Conservation (phyloP, 139 green algal species). For the Coelastrella sp. region DNA sequence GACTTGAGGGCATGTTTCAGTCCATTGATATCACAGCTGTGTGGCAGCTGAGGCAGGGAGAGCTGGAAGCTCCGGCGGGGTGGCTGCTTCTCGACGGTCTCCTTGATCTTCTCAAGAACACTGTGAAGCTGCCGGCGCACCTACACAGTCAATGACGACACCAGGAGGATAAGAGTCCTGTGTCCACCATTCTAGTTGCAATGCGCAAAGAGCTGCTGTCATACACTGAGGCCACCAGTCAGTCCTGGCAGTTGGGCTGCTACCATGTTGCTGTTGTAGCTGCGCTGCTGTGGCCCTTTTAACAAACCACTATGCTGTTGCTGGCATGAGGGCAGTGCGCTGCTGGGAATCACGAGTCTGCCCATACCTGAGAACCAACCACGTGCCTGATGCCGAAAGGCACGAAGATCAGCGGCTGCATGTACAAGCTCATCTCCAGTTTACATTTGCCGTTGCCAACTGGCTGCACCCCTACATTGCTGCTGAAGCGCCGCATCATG, state of each 20-base stretch:
- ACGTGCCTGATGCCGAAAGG: constrained; percentile 24
- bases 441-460: neutral
- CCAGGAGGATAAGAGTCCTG: neutral
- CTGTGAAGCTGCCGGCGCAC: constrained; percentile 31
- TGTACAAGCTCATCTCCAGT: constrained; percentile 39
- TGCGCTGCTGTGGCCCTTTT: no score
- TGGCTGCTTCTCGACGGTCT: constrained; percentile 18
- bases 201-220: neutral
- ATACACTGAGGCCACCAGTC: neutral
- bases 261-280: no score
- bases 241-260: no score
- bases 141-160: neutral
- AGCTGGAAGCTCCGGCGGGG: neutral
- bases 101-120: constrained; percentile 32
- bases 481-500: constrained; percentile 48
- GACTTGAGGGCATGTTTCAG: neutral
- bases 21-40: neutral
- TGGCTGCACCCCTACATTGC: constrained; percentile 24
- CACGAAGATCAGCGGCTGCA: constrained; percentile 46
- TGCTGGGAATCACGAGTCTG: neutral
- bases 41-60: neutral
- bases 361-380: constrained; percentile 37
- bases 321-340: no score
- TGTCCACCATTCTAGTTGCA: neutral
- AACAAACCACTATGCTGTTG: no score